Evolutionary conservation across 2,329 filamentous ascomycete genomes (phyloP).

Genomic region (Corynespora cassiicola): DNA sequence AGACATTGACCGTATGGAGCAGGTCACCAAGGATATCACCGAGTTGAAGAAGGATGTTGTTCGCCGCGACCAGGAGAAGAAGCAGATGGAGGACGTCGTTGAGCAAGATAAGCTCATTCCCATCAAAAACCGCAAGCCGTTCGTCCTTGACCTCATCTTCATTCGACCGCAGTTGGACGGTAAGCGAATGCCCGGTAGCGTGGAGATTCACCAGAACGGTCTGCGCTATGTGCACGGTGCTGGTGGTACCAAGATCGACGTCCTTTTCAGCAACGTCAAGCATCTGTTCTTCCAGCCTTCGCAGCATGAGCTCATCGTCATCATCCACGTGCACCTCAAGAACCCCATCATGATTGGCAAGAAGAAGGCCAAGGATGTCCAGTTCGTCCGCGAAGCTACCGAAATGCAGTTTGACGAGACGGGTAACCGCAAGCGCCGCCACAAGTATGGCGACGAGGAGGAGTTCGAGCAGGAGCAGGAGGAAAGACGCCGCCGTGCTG

Average conservation of each 20-base stretch:
- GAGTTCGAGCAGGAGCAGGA: slow-evolving; percentile 99
- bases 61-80: slow-evolving; percentile 97
- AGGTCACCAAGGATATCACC: slow-evolving; percentile 91
- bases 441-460: slow-evolving; percentile 96
- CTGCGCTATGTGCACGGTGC: slow-evolving; percentile 85
- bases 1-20: slow-evolving; percentile 85
- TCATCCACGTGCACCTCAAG: slow-evolving; percentile 97
- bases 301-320: slow-evolving; percentile 93
- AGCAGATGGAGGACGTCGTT: slow-evolving; percentile 98
- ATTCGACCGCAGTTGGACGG: slow-evolving; percentile 94
- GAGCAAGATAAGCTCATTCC: slow-evolving; percentile 98
- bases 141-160: slow-evolving; percentile 91
- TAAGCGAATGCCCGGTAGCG: slow-evolving; percentile 92
- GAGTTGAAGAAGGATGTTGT: slow-evolving; percentile 93
- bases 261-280: slow-evolving; percentile 97
- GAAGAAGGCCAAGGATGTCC: slow-evolving; percentile 98
- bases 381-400: slow-evolving; percentile 97
- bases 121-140: slow-evolving; percentile 90
- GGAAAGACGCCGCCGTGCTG: slow-evolving; percentile 87
- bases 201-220: slow-evolving; percentile 99
- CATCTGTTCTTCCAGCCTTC: slow-evolving; percentile 99
- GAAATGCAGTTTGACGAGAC: slow-evolving; percentile 99
- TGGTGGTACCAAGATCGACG: slow-evolving; percentile 83
- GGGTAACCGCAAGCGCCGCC: slow-evolving; percentile 96
- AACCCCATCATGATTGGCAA: slow-evolving; percentile 98